Evolutionary conservation across 1,284 basidiomycete genomes (phyloP).

Genomic region (Heimioporus retisporus): DNA sequence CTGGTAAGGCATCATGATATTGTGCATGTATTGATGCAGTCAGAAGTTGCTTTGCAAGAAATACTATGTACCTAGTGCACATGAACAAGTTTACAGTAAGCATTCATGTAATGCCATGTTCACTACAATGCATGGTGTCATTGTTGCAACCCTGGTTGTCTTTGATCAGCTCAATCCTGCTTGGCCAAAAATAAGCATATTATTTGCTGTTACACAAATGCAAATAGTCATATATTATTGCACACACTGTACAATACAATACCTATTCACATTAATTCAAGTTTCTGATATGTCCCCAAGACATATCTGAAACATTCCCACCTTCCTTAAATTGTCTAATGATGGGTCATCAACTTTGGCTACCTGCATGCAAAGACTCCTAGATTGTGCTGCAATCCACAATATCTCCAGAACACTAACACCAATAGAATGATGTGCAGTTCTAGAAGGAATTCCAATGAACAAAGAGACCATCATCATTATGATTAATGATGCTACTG

Average conservation of each 20-base stretch:
- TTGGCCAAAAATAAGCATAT: too few relatives aligned
- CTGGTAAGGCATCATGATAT: too few relatives aligned
- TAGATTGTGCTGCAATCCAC: slow-evolving; percentile 1
- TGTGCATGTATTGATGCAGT: too few relatives aligned
- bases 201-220: too few relatives aligned
- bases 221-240: too few relatives aligned
- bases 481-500: background rate
- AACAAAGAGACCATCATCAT: background rate
- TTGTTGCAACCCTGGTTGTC: too few relatives aligned
- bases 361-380: background rate
- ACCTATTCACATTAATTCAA: background rate
- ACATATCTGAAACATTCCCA: slow-evolving; percentile 1
- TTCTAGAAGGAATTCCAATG: background rate
- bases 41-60: too few relatives aligned
- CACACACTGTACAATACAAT: background rate
- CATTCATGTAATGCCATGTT: too few relatives aligned
- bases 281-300: background rate
- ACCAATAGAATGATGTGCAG: background rate
- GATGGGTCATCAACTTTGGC: background rate
- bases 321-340: background rate
- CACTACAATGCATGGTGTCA: too few relatives aligned
- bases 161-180: too few relatives aligned
- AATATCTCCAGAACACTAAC: background rate
- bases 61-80: too few relatives aligned
- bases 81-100: too few relatives aligned